These are phyloP conservation scores for Ganoderma lucidum DNA, from an alignment of 1,284 basidiomycete species.

Conservation along the genomic window DNA sequence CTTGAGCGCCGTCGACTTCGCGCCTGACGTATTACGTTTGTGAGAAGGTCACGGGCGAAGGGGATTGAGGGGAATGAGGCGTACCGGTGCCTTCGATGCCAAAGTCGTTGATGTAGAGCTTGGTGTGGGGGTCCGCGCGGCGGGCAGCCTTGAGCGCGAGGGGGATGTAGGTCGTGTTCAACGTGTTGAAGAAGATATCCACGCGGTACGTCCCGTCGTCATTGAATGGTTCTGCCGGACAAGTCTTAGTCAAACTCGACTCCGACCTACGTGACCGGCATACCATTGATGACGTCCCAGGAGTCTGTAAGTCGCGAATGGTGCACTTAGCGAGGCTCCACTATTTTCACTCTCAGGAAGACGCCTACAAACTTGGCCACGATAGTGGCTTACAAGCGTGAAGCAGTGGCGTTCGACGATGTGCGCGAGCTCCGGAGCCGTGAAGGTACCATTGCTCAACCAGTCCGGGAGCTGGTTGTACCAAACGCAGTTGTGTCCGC, in stretches of 20 bases:
- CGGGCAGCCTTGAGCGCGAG: slow-evolving; percentile 55
- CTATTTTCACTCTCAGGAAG: too few species aligned
- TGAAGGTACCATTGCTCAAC: slow-evolving; percentile 53
- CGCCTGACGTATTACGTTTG: slow-evolving; percentile 39
- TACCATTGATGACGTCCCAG: slow-evolving; percentile 53
- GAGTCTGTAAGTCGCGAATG: slow-evolving; percentile 22
- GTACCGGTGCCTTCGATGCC: slow-evolving; percentile 43
- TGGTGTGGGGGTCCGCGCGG: slow-evolving; percentile 52
- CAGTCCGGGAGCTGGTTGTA: slow-evolving; percentile 61
- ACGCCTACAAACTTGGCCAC: slow-evolving; percentile 54
- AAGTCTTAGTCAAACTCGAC: not conserved
- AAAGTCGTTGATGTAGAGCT: slow-evolving; percentile 62
- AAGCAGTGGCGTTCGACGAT: slow-evolving; percentile 56
- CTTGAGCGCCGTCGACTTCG: slow-evolving; percentile 60
- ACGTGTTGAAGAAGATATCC: slow-evolving; percentile 55
- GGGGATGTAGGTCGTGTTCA: slow-evolving; percentile 52
- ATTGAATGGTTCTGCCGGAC: slow-evolving; percentile 56
- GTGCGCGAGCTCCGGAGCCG: slow-evolving; percentile 50
- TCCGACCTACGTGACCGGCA: slow-evolving; percentile 22
- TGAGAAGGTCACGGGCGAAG: too few species aligned
- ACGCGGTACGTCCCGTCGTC: slow-evolving; percentile 62
- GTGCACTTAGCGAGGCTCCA: not conserved
- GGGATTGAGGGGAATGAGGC: not conserved
- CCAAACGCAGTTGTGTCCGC: slow-evolving; percentile 62
- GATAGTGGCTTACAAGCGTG: slow-evolving; percentile 56